phyloP scores from a whole-genome alignment of 768 basidiomycete genomes.

The Lentinula sp. region DNA sequence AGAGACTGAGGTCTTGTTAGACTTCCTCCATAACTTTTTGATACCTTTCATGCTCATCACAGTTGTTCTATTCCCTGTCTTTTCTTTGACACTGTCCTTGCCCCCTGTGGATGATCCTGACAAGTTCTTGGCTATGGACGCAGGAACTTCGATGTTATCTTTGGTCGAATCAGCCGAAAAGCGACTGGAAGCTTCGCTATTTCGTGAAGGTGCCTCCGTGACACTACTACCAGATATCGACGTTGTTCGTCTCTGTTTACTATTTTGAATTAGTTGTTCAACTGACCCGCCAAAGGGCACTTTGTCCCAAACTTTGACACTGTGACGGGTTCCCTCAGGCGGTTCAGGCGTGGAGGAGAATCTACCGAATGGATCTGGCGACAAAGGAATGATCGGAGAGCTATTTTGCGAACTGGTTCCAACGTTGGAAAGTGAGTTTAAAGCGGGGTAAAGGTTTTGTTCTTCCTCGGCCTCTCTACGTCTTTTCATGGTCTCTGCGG shows the following conservation, averaged over 20 bases:
- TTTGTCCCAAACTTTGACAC: constrained; percentile 17
- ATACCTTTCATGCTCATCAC: constrained; percentile 71
- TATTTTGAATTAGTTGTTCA: constrained; percentile 9
- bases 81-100: neutral
- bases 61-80: constrained; percentile 36
- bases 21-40: constrained; percentile 76
- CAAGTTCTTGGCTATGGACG: neutral
- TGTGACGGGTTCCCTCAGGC: constrained; percentile 9
- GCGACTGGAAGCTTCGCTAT: constrained; percentile 43
- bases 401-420: constrained; percentile 14
- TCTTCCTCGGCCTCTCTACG: constrained; percentile 49
- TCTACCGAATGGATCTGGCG: constrained; percentile 78
- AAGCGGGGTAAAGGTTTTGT: constrained; percentile 37
- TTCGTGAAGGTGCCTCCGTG: constrained; percentile 17
- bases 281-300: constrained; percentile 34
- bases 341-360: constrained; percentile 47
- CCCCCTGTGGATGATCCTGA: neutral
- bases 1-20: constrained; percentile 43
- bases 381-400: constrained; percentile 74
- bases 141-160: constrained; percentile 13
- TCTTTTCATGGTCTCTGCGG: constrained; percentile 40
- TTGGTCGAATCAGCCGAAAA: constrained; percentile 73
- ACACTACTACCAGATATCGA: constrained; percentile 6
- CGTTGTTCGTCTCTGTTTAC: neutral
- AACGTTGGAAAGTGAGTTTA: constrained; percentile 14